These are phyloP conservation scores for Plasmodium sp. DNA, from an alignment of 169 alveolate genomes.

Conservation along the genomic window DNA sequence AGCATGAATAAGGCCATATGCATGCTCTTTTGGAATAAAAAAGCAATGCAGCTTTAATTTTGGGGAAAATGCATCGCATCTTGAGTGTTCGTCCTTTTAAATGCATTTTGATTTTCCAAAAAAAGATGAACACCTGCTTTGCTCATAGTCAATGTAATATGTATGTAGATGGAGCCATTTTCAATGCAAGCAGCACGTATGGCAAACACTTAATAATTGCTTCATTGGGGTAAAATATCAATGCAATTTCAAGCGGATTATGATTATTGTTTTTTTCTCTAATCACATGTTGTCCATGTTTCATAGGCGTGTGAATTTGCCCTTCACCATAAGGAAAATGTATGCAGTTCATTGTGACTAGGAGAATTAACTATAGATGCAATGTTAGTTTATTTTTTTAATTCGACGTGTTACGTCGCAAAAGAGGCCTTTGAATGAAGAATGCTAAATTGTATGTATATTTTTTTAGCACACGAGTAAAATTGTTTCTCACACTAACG, in stretches of 20 bases:
- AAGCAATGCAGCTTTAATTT: background rate
- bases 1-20: background rate
- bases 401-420: background rate
- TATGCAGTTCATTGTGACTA: background rate
- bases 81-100: background rate
- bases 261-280: background rate
- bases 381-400: background rate
- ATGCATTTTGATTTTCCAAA: background rate
- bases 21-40: background rate
- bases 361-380: background rate
- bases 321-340: background rate
- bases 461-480: background rate
- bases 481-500: background rate
- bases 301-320: background rate
- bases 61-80: background rate
- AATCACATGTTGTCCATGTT: background rate
- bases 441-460: background rate
- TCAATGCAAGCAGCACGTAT: background rate
- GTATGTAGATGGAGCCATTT: background rate
- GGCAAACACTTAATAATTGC: background rate
- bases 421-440: background rate
- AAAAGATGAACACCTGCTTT: background rate
- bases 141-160: background rate
- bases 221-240: background rate
- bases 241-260: background rate